These are phyloP conservation scores for Symbiodinium pilosum DNA, from an alignment of 73 alveolate species.

Conservation along the genomic window DNA sequence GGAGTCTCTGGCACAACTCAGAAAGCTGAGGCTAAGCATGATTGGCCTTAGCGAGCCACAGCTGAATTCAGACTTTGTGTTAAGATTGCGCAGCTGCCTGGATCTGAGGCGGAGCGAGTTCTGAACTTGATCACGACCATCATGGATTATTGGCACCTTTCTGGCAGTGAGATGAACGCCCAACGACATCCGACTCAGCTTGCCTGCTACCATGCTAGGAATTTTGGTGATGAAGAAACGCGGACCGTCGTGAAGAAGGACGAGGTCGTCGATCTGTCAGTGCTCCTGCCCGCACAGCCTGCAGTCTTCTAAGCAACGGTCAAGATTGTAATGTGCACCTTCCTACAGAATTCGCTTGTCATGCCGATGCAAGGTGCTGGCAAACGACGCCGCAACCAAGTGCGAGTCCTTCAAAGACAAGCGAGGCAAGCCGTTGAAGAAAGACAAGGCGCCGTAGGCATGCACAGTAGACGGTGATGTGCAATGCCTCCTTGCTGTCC, in stretches of 20 bases:
- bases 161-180: neutral
- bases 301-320: no score
- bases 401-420: neutral
- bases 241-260: neutral
- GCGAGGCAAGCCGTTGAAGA: conserved; percentile 25
- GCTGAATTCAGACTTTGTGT: neutral
- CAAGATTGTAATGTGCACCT: no score
- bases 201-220: no score
- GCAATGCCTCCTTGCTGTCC: no score
- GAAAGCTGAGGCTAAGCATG: neutral
- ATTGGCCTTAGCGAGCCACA: neutral
- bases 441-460: neutral
- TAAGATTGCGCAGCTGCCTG: neutral
- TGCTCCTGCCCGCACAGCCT: neutral
- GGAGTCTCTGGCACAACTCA: neutral
- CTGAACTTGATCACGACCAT: neutral
- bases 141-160: neutral
- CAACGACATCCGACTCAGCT: no score
- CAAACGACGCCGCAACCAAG: neutral
- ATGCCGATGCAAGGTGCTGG: neutral
- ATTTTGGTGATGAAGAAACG: neutral
- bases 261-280: neutral
- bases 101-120: conserved; percentile 16
- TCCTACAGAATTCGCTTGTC: no score
- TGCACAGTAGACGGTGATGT: no score